Evolutionary conservation across 768 basidiomycete species (phyloP), one percentile per base, ranked within the genome.

Genomic region (Sarcomyxa edulis): DNA sequence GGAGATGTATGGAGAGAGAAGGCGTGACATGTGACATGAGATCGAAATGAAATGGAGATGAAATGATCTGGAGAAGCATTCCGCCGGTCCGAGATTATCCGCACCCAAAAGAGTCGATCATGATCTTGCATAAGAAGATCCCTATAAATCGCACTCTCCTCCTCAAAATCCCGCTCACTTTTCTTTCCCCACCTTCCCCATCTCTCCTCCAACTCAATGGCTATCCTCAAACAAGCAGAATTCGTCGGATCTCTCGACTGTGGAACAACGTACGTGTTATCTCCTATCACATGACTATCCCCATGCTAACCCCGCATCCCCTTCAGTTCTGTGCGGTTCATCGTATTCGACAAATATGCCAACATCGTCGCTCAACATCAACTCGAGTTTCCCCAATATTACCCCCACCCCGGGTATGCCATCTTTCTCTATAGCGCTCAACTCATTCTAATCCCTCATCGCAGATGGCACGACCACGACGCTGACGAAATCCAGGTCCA

Each of bases 381-480:
- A 61, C 68, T 81, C 9, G 95, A 98, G 60, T 97, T 97, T 56
- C 80, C 89, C 32, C 94, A 97, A 55, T 91, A 94, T 60, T 91
- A 91, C 52, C 87, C 87, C 3, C 71, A 88, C 54, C 88, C 93
- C 3, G 89, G 90, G 81, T 84, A 41, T 48, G 71, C 59, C 25
- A 15, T 6, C 24, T 2, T 30, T 15, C 16, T 1, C 9, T 21
- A 21, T 21, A 16, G 12, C 14, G 15, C 28, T 16, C n/a, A n/a
- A n/a, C n/a, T n/a, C n/a, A n/a, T n/a, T n/a, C 31, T 11, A 21
- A 22, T 21, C 39, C 19, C 37, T 39, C 24, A 40, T 40, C 29
- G 24, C 50, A 85, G 93, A 51, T 97, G 94, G 94, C 95, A 97
- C 57, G 92, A 94, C 46, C 96, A 98, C 59, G 84, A 95, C 55